Conservation (phyloP, 176 grass and related monocot genomes). For the Panicum miliaceum region DNA sequence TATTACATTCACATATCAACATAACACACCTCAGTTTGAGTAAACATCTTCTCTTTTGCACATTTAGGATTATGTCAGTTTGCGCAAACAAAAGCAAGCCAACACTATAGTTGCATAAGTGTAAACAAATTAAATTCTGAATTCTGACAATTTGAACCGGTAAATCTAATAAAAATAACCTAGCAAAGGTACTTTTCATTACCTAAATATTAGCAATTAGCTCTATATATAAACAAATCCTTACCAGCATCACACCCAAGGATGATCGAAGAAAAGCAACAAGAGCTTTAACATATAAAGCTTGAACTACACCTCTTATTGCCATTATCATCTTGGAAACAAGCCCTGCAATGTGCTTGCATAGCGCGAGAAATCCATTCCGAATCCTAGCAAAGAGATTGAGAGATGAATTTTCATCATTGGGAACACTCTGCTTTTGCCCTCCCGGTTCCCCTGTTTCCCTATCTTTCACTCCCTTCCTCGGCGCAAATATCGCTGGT, state of each 20-base stretch:
- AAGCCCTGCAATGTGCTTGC: slow-evolving; percentile 41
- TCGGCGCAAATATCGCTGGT: slow-evolving; percentile 69
- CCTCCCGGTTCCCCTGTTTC: slow-evolving; percentile 18
- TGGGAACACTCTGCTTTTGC: slow-evolving; percentile 32
- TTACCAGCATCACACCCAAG: slow-evolving; percentile 66
- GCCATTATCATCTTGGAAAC: slow-evolving; percentile 43
- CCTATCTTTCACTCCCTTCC: slow-evolving; percentile 34
- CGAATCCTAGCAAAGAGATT: slow-evolving; percentile 61
- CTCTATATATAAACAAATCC: neutral
- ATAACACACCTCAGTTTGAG: neutral
- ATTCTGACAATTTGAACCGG: neutral
- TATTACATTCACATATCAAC: neutral
- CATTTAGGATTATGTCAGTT: neutral
- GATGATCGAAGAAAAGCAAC: slow-evolving; percentile 66
- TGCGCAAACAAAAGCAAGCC: neutral
- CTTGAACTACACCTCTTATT: slow-evolving; percentile 46
- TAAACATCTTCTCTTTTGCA: slow-evolving; percentile 1
- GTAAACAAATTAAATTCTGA: neutral
- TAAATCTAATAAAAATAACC: neutral
- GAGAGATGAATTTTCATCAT: neutral
- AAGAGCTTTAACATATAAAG: slow-evolving; percentile 57
- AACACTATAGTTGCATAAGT: neutral
- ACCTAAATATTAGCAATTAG: neutral
- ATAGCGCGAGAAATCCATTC: slow-evolving; percentile 56
- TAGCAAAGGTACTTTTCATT: neutral